Evolutionary conservation across 2,329 filamentous ascomycete species (phyloP).

Genomic region (Fusarium acutatum): DNA sequence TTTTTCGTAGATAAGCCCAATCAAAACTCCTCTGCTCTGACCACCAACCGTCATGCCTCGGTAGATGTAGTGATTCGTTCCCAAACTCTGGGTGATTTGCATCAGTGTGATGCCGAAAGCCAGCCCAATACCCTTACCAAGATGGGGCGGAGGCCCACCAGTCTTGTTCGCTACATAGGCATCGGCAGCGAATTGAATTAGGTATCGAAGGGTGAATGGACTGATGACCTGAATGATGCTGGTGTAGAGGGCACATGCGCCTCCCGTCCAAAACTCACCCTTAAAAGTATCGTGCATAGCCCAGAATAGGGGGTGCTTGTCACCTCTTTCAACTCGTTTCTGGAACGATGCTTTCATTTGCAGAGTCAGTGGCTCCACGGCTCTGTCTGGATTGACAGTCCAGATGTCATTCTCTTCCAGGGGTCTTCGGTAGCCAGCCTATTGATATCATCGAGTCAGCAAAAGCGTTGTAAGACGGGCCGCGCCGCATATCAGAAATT

Average conservation of each 20-base stretch:
- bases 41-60: conserved; percentile 92
- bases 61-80: conserved; percentile 91
- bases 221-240: conserved; percentile 81
- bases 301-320: conserved; percentile 78
- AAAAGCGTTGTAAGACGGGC: conserved; percentile 25
- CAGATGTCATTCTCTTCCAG: conserved; percentile 89
- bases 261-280: conserved; percentile 85
- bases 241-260: conserved; percentile 77
- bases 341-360: conserved; percentile 75
- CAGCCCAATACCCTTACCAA: conserved; percentile 81
- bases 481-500: conserved; percentile 4
- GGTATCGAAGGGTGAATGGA: conserved; percentile 84
- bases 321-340: conserved; percentile 70
- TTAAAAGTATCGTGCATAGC: conserved; percentile 89
- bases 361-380: conserved; percentile 73
- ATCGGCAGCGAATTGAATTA: conserved; percentile 85
- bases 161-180: conserved; percentile 73
- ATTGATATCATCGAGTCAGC: conserved; percentile 17
- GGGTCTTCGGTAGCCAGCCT: conserved; percentile 85
- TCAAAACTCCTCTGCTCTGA: conserved; percentile 81
- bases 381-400: conserved; percentile 83
- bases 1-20: conserved; percentile 90
- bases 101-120: conserved; percentile 86
- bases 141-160: conserved; percentile 65
- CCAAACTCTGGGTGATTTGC: conserved; percentile 83